These are phyloP conservation scores for Beauveria medogensis DNA, from an alignment of 2,329 filamentous ascomycete species.

Conservation along the genomic window DNA sequence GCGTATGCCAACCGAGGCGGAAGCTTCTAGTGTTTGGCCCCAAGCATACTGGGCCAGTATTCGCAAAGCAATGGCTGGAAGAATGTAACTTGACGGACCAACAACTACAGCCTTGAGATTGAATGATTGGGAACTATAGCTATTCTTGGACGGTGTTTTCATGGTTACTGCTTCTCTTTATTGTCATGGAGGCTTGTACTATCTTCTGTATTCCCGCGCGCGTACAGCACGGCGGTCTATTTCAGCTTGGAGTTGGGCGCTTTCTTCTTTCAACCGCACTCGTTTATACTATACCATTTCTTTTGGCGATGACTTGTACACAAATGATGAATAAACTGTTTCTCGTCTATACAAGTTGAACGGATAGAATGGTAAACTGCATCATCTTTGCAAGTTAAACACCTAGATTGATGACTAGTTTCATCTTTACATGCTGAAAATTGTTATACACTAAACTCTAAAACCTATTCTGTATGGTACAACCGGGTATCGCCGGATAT, in stretches of 20 bases:
- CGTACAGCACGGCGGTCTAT: conserved; percentile 18
- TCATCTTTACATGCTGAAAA: neutral
- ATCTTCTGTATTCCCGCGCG: conserved; percentile 15
- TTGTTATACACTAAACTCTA: conserved; percentile 7
- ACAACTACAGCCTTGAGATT: neutral
- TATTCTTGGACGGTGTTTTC: conserved; percentile 1
- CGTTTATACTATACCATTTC: conserved; percentile 14
- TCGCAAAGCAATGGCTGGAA: conserved; percentile 38
- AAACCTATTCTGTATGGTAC: conserved; percentile 6
- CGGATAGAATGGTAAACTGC: neutral
- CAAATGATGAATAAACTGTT: neutral
- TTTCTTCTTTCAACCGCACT: conserved; percentile 14
- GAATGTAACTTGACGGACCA: conserved; percentile 17
- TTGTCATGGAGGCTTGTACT: conserved; percentile 11
- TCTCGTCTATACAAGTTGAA: neutral
- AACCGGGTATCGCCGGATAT: neutral
- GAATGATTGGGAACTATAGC: conserved; percentile 5
- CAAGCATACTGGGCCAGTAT: conserved; percentile 54
- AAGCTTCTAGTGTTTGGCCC: conserved; percentile 49
- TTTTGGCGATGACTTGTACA: conserved; percentile 2
- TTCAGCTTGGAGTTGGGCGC: conserved; percentile 25
- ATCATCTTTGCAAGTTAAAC: neutral
- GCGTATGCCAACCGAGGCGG: conserved; percentile 49
- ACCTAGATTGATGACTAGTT: neutral
- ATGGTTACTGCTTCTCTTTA: neutral